phyloP scores from a whole-genome alignment of 225 moss, liverwort and hornwort genomes.

The Pleurozium schreberi region DNA sequence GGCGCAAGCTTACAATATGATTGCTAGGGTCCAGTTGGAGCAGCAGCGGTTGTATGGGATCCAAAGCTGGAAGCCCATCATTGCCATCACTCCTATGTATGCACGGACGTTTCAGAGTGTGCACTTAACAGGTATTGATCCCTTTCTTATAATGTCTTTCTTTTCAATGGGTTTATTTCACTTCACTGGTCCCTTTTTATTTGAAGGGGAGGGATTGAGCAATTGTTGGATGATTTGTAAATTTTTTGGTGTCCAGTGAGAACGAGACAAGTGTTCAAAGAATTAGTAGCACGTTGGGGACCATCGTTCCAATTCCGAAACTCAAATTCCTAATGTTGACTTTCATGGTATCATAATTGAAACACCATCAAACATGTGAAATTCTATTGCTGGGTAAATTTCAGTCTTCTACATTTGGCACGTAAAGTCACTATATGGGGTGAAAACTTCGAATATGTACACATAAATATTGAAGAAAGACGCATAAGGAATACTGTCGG shows the following conservation, averaged over 20 bases:
- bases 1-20: constrained; percentile 50
- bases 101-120: constrained; percentile 68
- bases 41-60: constrained; percentile 72
- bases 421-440: background rate
- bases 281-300: background rate
- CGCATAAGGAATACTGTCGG: background rate
- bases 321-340: background rate
- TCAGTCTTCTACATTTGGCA: background rate
- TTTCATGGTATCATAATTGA: background rate
- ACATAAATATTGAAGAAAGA: background rate
- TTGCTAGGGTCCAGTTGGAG: constrained; percentile 72
- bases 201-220: background rate
- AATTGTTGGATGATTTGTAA: background rate
- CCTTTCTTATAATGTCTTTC: background rate
- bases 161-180: background rate
- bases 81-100: constrained; percentile 80
- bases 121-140: constrained; percentile 45
- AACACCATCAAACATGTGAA: background rate
- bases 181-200: background rate
- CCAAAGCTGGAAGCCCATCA: constrained; percentile 31
- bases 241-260: background rate
- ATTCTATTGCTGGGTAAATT: background rate
- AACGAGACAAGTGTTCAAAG: background rate
- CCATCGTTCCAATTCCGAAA: background rate
- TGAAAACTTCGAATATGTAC: background rate